Conservation (phyloP, 768 basidiomycete genomes). For the Saitozyma podzolica region DNA sequence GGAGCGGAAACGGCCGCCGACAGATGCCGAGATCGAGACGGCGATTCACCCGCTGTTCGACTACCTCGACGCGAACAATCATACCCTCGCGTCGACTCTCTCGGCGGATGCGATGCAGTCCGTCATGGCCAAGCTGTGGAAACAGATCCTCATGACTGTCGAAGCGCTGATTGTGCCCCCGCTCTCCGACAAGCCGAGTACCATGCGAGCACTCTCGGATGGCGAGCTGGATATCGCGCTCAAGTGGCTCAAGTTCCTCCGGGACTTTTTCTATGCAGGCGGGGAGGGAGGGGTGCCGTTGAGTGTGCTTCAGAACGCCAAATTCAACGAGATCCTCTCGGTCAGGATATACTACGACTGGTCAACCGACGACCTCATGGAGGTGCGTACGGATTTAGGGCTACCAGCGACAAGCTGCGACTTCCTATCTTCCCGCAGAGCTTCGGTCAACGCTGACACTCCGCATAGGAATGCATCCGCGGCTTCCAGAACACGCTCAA, state of each 20-base stretch:
- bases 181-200: conserved; percentile 76
- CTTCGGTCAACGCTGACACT: not conserved
- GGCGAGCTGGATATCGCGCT: conserved; percentile 99
- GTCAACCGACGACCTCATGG: conserved; percentile 57
- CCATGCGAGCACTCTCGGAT: conserved; percentile 87
- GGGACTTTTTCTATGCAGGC: conserved; percentile 91
- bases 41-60: conserved; percentile 90
- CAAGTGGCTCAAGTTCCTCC: conserved; percentile 93
- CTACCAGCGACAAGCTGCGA: not conserved
- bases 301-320: conserved; percentile 85
- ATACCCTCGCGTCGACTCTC: conserved; percentile 83
- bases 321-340: conserved; percentile 86
- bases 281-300: conserved; percentile 80
- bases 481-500: conserved; percentile 88
- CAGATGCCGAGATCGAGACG: conserved; percentile 90
- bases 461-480: conserved; percentile 86
- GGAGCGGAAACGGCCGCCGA: conserved; percentile 40
- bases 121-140: conserved; percentile 94
- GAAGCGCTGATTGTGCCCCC: conserved; percentile 90
- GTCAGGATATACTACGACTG: conserved; percentile 95
- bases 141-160: conserved; percentile 82
- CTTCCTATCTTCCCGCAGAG: no score
- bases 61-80: conserved; percentile 91
- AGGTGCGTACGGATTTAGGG: conserved; percentile 33
- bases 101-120: conserved; percentile 79